These are phyloP conservation scores for Brasilioporus rufonigricans DNA, from an alignment of 768 basidiomycete genomes.

Conservation along the genomic window DNA sequence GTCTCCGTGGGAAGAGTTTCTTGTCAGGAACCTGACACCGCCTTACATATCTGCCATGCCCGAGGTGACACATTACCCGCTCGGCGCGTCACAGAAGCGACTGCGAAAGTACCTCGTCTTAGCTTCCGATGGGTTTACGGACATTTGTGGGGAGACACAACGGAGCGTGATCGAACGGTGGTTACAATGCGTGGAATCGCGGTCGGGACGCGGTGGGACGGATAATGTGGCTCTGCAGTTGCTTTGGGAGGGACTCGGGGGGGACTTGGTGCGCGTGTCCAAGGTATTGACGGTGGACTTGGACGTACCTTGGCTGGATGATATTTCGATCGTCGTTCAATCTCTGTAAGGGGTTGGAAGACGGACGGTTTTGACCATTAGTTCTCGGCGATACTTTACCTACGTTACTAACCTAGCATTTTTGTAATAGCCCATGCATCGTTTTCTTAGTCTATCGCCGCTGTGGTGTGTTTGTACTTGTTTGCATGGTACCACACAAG, in stretches of 20 bases:
- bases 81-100: slow-evolving; percentile 31
- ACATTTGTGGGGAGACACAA: slow-evolving; percentile 53
- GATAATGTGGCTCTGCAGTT: slow-evolving; percentile 57
- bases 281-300: slow-evolving; percentile 61
- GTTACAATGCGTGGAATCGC: slow-evolving; percentile 44
- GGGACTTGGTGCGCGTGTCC: slow-evolving; percentile 52
- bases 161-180: slow-evolving; percentile 49
- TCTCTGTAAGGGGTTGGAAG: slow-evolving; percentile 44
- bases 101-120: slow-evolving; percentile 56
- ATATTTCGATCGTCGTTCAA: slow-evolving; percentile 65
- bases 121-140: slow-evolving; percentile 66
- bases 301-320: slow-evolving; percentile 66
- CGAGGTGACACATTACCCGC: slow-evolving; percentile 57
- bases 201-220: slow-evolving; percentile 16
- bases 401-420: slow-evolving; percentile 4
- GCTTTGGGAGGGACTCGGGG: slow-evolving; percentile 55
- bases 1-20: slow-evolving; percentile 65
- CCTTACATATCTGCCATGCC: slow-evolving; percentile 65
- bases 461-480: not conserved
- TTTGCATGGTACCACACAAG: not conserved
- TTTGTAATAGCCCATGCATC: too few species aligned
- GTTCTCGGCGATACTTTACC: not conserved
- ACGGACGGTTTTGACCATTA: not conserved
- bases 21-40: slow-evolving; percentile 58
- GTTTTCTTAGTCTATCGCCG: not conserved